Evolutionary conservation across 78 protist species (phyloP), one percentile per base, ranked within the genome.

Genomic region (Anaeramoeba ignava): DNA sequence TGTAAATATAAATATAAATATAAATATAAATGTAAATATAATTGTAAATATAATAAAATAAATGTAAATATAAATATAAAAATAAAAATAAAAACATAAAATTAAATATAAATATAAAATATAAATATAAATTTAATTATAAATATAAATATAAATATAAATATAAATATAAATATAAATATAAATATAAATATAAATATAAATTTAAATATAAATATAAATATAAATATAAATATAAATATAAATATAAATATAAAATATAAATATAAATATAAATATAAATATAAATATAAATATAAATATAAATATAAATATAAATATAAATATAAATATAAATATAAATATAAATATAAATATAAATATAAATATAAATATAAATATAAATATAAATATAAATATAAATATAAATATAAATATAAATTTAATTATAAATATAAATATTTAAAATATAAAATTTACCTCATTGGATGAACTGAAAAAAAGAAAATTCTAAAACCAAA

Each of bases 381-480:
- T 54, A 54, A 54, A 27, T 27, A 27, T 27, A 54, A 54, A 54
- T 54, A 54, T 54, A 54, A 54, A 54, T 27, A 54, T 27, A 17
- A 54, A 54, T 27, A 54, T 27, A 54, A 17, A 54, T 27, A 54
- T 27, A 54, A 27, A 54, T 27, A 27, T 27, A 54, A 54, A 54
- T 17, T 27, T 54, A 54, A 54, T 27, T 27, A 54, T 27, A 17
- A 54, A 54, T 8, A 54, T 27, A 54, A 54, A 54, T 27, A 54
- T 27, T n/a, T n/a, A n/a, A n/a, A n/a, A 54, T 27, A 54, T 27
- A 54, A 54, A 54, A 54, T 27, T 54, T 54, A 54, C 73, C 17
- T 85, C 94, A 94, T 91, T 42, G 93, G 93, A 86, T 94, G 95
- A 84, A 94, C 84, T 41, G 93, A 86, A 86, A 94, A 84, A 86